Base-by-base conservation (phyloP, 192 early-diverging fungal genomes). In the Linnemannia exigua region DNA sequence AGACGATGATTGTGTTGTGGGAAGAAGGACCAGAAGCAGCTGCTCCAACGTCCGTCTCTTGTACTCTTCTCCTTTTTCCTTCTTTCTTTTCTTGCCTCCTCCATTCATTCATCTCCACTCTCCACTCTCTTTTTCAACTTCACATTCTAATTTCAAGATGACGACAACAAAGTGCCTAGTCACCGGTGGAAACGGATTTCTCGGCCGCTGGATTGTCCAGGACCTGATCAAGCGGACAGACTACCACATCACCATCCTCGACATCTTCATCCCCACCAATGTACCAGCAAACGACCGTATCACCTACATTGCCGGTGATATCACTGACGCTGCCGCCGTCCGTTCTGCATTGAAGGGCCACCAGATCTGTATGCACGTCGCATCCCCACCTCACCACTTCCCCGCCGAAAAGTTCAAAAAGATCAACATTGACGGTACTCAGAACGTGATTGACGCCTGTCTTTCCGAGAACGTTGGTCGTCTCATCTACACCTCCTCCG, bases 151-250 rank as follows among this genome's bases (percentile, higher is more conserved):
- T 63, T 61, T 9, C 28, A 48, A 15, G 48, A 68, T 68, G 51
- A 28, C 74, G 44, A 41, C 74, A 11, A 82, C 78, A 79, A 89
- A 87, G 76, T 95, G 93, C 73, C 88, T 97, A 0, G 92, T 97
- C 41, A 94, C 97, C 68, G 96, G 97, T 52, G 96, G 97, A 71
- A 93, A 96, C 79, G 96, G 96, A 11, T 98, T 98, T 88, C 92
- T 98, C 33, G 97, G 96, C 46, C 89, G 94, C 15, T 91, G 92
- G 74, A 94, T 98, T 33, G 93, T 95, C 67, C 84, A 93, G 2
- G 91, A 94, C 54, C 94, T 99, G 16, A 88, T 94, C 46, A 91
- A 92, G 63, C 82, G 90, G 41, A 89, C 90, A 12, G 81, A 89
- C 54, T 90, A 91, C 15, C 67, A 78, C 7, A 92, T 98, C 71